A percentile compares a stretch with the other conserved stretches of the same genome.
These are phyloP conservation scores for Drosera spatulata DNA, from an alignment of 179 eudicot genomes.

Conservation along the genomic window DNA sequence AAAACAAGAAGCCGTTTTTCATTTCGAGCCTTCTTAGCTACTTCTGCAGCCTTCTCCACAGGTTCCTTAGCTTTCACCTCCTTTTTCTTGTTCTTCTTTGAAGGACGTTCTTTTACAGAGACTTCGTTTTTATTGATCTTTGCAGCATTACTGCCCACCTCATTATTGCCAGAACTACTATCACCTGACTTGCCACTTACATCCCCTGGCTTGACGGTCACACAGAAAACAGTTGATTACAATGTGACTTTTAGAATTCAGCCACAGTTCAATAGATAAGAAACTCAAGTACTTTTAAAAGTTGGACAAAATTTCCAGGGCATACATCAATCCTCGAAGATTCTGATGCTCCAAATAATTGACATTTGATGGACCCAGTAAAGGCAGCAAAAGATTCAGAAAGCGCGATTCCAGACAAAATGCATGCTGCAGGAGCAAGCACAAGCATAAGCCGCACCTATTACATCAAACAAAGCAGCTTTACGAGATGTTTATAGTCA, in stretches of 20 bases:
- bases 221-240: conserved; percentile 6
- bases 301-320: not conserved
- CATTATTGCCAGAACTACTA: conserved; percentile 23
- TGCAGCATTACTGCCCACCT: conserved; percentile 28
- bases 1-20: conserved; percentile 69
- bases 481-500: not conserved
- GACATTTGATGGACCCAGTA: conserved; percentile 71
- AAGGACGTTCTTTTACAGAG: conserved; percentile 37
- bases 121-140: conserved; percentile 59
- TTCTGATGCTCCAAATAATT: conserved; percentile 35
- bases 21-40: conserved; percentile 38
- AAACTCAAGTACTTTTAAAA: not conserved
- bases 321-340: conserved; percentile 39
- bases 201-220: conserved; percentile 61
- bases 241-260: not conserved
- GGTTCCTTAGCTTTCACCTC: conserved; percentile 48
- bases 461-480: conserved; percentile 7
- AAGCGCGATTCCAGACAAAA: conserved; percentile 95
- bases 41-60: conserved; percentile 34
- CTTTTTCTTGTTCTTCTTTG: conserved; percentile 65
- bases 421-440: conserved; percentile 98
- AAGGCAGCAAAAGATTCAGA: conserved; percentile 86
- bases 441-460: conserved; percentile 99
- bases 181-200: too few species aligned
- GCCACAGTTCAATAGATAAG: too few species aligned